A percentile compares a stretch with the other conserved stretches of the same genome.
Conservation (phyloP, 331 rosid genomes). For the Phaseolus coccineus region DNA sequence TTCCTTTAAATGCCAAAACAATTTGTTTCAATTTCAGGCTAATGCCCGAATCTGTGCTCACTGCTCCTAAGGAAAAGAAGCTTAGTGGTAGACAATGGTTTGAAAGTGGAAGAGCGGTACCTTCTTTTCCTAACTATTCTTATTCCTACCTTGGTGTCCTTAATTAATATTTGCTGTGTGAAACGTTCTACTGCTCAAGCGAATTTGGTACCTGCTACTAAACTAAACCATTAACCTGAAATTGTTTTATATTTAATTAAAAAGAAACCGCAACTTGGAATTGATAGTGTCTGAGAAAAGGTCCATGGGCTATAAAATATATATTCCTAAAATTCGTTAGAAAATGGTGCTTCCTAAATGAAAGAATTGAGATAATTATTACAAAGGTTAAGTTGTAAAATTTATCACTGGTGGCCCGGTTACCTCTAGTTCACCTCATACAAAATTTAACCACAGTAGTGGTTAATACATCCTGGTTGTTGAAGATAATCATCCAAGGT, state of each 20-base stretch:
- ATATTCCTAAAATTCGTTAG: neutral
- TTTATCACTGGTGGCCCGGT: neutral
- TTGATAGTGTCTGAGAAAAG: constrained; percentile 19
- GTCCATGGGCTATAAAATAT: neutral
- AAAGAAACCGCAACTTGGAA: neutral
- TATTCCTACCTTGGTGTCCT: constrained; percentile 32
- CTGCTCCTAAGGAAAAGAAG: constrained; percentile 93
- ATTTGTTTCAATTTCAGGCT: constrained; percentile 63
- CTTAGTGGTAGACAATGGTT: constrained; percentile 96
- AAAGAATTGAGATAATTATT: constrained; percentile 14
- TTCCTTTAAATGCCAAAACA: constrained; percentile 25
- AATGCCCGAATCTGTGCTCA: constrained; percentile 93
- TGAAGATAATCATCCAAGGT: neutral
- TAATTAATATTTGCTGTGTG: neutral
- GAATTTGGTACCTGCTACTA: constrained; percentile 7
- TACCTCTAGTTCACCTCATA: constrained; percentile 2
- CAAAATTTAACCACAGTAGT: constrained; percentile 3
- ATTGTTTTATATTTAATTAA: constrained; percentile 18
- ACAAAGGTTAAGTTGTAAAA: neutral
- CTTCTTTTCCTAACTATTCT: constrained; percentile 11
- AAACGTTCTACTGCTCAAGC: constrained; percentile 1
- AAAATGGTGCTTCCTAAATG: neutral
- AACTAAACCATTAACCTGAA: constrained; percentile 2
- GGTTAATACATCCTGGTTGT: constrained; percentile 15
- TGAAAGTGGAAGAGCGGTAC: constrained; percentile 96